Evolutionary conservation across 2,329 filamentous ascomycete genomes (phyloP), one percentile per base, ranked within the genome.

Genomic region (Teratosphaeria zuluensis): DNA sequence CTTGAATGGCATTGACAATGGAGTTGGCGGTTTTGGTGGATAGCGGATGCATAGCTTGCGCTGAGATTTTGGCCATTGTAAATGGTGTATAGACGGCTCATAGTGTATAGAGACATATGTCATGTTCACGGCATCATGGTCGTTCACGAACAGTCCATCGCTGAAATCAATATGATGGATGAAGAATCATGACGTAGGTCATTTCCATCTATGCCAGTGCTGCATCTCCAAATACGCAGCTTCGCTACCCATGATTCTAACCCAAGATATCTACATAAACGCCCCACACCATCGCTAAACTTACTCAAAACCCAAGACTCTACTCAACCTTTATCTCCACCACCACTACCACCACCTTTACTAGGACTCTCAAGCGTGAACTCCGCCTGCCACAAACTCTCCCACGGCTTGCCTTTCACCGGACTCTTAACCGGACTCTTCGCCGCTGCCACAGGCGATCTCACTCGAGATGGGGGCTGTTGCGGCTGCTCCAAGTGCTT

Each of bases 361-460:
- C 61, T 63, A n/a, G 69, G 69, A 65, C 69, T 71, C 58, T 69
- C 66, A 12, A 70, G 52, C 51, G 63, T 62, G 52, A 68, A 70
- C 51, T 70, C 69, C 28, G 67, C 69, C 28, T 64, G 65, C 65
- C 67, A 71, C 9, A 71, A 46, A 59, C 62, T 66, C 62, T 71
- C 68, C 69, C 69, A 70, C 0, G 59, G 64, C 21, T 58, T 46
- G 30, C 58, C 53, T 56, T 66, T 63, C 30, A 58, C 59, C 9
- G 64, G 62, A 52, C 59, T 64, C 51, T 64, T 63, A 14, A 35
- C 58, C 9, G 61, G 60, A 16, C 63, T 61, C 58, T 62, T 58
- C 24, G 54, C 58, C 24, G 59, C 57, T 24, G 58, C 42, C 8
- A 7, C 42, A 19, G 42, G 42, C 42, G 42, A 48, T n/a, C 19